Conservation (phyloP, 164 flowering plant species). For the Warburgia ugandensis region DNA sequence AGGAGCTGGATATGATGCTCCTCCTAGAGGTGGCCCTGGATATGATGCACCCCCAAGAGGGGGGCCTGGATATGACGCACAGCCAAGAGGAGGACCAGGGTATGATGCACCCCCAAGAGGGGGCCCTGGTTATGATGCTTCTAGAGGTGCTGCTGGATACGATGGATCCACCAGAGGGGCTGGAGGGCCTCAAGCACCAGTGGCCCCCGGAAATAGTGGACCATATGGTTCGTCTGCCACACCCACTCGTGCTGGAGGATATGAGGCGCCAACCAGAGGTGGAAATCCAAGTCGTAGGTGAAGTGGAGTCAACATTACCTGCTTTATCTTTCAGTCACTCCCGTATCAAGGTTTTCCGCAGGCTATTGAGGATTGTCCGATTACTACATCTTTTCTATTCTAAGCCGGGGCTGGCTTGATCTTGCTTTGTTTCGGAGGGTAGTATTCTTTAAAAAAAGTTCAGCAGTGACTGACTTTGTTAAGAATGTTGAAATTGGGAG, state of each 20-base stretch:
- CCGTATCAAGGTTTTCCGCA: too few relatives aligned
- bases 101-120: neutral
- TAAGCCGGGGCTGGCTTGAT: too few relatives aligned
- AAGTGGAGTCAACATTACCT: neutral
- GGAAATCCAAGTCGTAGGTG: neutral
- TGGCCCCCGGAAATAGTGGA: slow-evolving; percentile 1
- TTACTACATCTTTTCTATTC: too few relatives aligned
- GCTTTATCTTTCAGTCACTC: too few relatives aligned
- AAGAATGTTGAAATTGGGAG: too few relatives aligned
- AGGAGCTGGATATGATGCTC: too few relatives aligned
- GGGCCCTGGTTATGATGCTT: slow-evolving; percentile 2
- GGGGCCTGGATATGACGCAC: neutral
- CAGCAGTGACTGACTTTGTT: too few relatives aligned
- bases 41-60: slow-evolving; percentile 6
- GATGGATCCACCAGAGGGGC: slow-evolving; percentile 1
- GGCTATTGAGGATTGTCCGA: too few relatives aligned
- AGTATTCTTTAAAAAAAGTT: too few relatives aligned
- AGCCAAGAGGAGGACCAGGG: neutral
- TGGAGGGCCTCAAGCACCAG: neutral
- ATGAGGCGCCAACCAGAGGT: neutral
- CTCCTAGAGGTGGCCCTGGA: slow-evolving; percentile 2
- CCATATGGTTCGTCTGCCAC: slow-evolving; percentile 3
- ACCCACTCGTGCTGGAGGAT: neutral
- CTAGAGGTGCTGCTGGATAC: slow-evolving; percentile 4
- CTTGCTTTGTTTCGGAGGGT: too few relatives aligned